A percentile compares a stretch with the other conserved stretches of the same genome.
Conservation (phyloP, 495 filamentous ascomycete genomes). For the Tuber umbilicatum region DNA sequence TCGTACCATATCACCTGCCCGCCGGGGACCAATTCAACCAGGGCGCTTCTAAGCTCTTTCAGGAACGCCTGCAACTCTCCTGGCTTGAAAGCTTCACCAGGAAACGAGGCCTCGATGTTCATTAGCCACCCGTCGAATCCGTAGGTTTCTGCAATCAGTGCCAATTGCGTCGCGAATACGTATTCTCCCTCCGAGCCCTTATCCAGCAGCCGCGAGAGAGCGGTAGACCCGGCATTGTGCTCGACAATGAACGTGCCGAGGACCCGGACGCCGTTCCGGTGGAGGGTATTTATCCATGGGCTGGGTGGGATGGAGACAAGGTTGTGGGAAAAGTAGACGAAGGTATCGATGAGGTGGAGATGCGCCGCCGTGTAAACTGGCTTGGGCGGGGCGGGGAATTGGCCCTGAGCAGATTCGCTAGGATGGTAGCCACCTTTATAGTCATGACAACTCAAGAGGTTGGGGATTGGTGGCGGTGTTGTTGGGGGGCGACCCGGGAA, state of each 20-base stretch:
- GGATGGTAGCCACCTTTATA: slow-evolving; percentile 47
- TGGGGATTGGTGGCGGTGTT: slow-evolving; percentile 24
- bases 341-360: slow-evolving; percentile 45
- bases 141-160: slow-evolving; percentile 43
- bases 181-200: slow-evolving; percentile 37
- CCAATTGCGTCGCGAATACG: slow-evolving; percentile 43
- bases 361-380: slow-evolving; percentile 43
- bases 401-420: slow-evolving; percentile 42
- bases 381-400: slow-evolving; percentile 24
- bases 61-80: slow-evolving; percentile 31
- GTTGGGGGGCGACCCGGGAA: neutral
- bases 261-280: slow-evolving; percentile 46
- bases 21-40: slow-evolving; percentile 30
- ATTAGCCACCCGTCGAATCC: slow-evolving; percentile 50
- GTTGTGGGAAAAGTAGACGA: slow-evolving; percentile 49
- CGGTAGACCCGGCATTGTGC: slow-evolving; percentile 32
- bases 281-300: slow-evolving; percentile 47
- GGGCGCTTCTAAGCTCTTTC: slow-evolving; percentile 42
- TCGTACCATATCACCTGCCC: slow-evolving; percentile 46
- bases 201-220: slow-evolving; percentile 42
- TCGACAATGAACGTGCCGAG: slow-evolving; percentile 48
- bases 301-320: slow-evolving; percentile 46
- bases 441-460: slow-evolving; percentile 45
- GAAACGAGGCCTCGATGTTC: slow-evolving; percentile 47
- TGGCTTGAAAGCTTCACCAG: slow-evolving; percentile 25